Evolutionary conservation across 2,329 filamentous ascomycete genomes (phyloP).

Genomic region (Mycogone perniciosa): DNA sequence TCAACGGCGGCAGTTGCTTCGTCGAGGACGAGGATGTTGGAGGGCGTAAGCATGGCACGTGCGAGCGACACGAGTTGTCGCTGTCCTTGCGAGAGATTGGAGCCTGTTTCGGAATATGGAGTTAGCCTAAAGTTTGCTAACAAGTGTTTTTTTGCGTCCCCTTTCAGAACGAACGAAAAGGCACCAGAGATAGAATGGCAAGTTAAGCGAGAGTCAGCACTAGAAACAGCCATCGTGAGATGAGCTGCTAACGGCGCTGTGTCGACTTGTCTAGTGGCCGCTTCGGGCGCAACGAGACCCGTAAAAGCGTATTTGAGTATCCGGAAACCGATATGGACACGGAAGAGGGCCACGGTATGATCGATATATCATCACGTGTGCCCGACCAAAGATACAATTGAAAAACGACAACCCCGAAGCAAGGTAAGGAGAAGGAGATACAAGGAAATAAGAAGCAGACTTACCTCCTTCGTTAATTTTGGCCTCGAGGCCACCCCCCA

Average conservation of each 20-base stretch:
- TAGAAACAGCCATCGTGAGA: neutral
- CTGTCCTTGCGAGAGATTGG: slow-evolving; percentile 92
- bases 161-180: neutral
- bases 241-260: neutral
- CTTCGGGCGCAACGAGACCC: neutral
- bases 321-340: neutral
- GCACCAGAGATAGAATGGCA: neutral
- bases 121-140: slow-evolving; percentile 13
- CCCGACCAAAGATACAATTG: slow-evolving; percentile 3
- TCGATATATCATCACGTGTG: neutral
- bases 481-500: slow-evolving; percentile 87
- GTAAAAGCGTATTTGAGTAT: neutral
- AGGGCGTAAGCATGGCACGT: slow-evolving; percentile 86
- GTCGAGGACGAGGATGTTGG: slow-evolving; percentile 93
- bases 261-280: neutral
- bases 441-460: slow-evolving; percentile 28
- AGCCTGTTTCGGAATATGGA: slow-evolving; percentile 48
- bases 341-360: neutral
- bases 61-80: slow-evolving; percentile 90
- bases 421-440: neutral
- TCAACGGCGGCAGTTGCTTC: slow-evolving; percentile 82
- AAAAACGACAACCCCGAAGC: neutral
- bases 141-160: neutral
- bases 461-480: slow-evolving; percentile 88
- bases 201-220: neutral